These are phyloP conservation scores for Chrysoporthe cubensis DNA, from an alignment of 2,329 filamentous ascomycete species.

Conservation along the genomic window DNA sequence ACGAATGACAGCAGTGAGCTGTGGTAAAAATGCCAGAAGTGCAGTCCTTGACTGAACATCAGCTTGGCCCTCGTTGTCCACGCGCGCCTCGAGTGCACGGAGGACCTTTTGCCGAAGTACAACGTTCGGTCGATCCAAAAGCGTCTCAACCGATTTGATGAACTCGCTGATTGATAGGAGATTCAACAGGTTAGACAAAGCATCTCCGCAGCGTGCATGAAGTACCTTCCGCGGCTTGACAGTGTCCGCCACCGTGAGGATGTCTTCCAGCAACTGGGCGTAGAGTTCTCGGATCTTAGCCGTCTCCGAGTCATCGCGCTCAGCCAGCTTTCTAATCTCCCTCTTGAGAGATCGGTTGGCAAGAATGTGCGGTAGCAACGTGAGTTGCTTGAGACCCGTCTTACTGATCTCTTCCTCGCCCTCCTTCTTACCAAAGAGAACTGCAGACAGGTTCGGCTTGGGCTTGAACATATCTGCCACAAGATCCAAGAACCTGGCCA, in stretches of 20 bases:
- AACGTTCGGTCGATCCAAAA: conserved; percentile 76
- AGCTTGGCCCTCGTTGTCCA: conserved; percentile 72
- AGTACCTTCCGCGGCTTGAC: conserved; percentile 61
- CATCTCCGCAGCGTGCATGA: conserved; percentile 65
- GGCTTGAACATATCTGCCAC: conserved; percentile 75
- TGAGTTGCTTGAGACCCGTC: conserved; percentile 58
- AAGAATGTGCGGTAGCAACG: conserved; percentile 61
- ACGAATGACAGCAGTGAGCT: conserved; percentile 75
- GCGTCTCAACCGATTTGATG: conserved; percentile 80
- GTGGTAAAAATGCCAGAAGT: conserved; percentile 78
- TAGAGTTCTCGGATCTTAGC: conserved; percentile 72
- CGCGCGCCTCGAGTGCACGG: conserved; percentile 77
- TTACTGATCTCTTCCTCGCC: conserved; percentile 52
- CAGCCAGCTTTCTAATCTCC: conserved; percentile 60
- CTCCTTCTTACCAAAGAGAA: conserved; percentile 65
- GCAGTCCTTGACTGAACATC: conserved; percentile 70
- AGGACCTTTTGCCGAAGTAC: conserved; percentile 79
- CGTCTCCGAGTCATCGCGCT: conserved; percentile 66
- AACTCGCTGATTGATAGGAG: conserved; percentile 87
- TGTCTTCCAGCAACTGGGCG: conserved; percentile 67
- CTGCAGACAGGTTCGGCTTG: conserved; percentile 73
- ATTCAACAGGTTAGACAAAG: conserved; percentile 79
- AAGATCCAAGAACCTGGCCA: conserved; percentile 77
- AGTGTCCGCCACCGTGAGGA: conserved; percentile 68
- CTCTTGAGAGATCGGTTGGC: conserved; percentile 60